These are phyloP conservation scores for Solanum sejunctum DNA, from an alignment of 257 asterid genomes.

Conservation along the genomic window DNA sequence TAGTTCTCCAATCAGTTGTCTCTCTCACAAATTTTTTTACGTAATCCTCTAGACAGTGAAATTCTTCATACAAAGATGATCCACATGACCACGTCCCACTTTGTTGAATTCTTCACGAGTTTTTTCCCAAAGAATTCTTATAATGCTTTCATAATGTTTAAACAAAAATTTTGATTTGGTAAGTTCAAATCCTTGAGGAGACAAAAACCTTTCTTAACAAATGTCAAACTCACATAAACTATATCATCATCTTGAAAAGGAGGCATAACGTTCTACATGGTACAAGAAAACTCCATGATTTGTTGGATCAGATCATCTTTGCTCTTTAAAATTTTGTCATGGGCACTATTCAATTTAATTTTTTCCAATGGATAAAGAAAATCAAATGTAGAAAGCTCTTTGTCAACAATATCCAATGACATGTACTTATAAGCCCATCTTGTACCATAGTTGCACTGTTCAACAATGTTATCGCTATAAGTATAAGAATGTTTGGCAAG, in stretches of 20 bases:
- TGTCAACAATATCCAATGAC: neutral
- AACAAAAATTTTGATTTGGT: neutral
- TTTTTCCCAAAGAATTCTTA: neutral
- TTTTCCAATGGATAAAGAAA: neutral
- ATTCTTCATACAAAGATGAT: neutral
- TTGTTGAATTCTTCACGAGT: neutral
- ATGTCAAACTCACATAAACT: rapidly evolving
- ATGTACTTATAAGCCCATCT: neutral
- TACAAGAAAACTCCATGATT: neutral
- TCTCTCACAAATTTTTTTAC: too few species aligned
- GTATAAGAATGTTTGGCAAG: neutral
- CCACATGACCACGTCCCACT: neutral
- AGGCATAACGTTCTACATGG: neutral
- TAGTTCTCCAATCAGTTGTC: too few species aligned
- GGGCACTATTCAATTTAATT: neutral
- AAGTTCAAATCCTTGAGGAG: neutral
- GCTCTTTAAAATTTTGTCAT: neutral
- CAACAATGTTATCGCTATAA: neutral
- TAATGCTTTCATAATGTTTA: neutral
- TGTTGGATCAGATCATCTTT: neutral
- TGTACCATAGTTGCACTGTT: neutral
- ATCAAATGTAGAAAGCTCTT: neutral
- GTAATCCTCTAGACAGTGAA: too few species aligned
- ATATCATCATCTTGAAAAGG: neutral
- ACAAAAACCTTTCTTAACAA: neutral